Base-by-base conservation (phyloP, 2,329 filamentous ascomycete genomes). In the Byssothecium circinans region DNA sequence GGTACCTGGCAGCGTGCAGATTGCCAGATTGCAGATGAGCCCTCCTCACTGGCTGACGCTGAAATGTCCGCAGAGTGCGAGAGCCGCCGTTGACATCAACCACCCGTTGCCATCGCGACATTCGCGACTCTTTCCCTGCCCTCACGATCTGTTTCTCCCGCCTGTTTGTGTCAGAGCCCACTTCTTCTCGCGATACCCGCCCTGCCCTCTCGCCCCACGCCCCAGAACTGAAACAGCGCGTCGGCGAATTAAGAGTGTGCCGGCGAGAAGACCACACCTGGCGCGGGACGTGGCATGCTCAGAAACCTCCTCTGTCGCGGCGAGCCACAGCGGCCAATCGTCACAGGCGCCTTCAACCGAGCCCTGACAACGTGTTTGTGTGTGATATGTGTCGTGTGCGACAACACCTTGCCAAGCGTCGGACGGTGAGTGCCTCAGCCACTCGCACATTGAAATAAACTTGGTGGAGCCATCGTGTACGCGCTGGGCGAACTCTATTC, bases 321-420 rank as follows among this genome's bases (percentile, higher is more conserved):
- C 38, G n/a, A 38, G 20, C 23, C 44, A 43, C 42, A 12, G 41
- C 36, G 23, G 22, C 47, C 50, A 53, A 53, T 49, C 49, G 44
- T 38, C 27, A 14, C 23, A 39, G n/a, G 36, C 27, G 49, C 44
- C 23, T 20, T 25, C 11, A 18, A 25, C 32, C 12, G 15, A 20
- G 34, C 45, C 43, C 37, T 35, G 44, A 43, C 58, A 61, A 57
- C 55, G 54, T 58, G 56, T 45, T 52, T 46, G 53, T 38, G 56
- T 53, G 45, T 41, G 43, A 43, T 27, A 38, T 42, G 42, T 23
- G 30, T 30, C 17, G 22, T 39, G 47, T 53, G 47, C 49, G 50
- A 32, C 42, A 43, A 25, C 17, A 23, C 22, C 8, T 6, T 10
- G 20, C 37, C 52, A 57, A 56, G 58, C 53, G 41, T 46, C 53